phyloP scores from a whole-genome alignment of 1,284 basidiomycete genomes.

The Marasmius oreades region DNA sequence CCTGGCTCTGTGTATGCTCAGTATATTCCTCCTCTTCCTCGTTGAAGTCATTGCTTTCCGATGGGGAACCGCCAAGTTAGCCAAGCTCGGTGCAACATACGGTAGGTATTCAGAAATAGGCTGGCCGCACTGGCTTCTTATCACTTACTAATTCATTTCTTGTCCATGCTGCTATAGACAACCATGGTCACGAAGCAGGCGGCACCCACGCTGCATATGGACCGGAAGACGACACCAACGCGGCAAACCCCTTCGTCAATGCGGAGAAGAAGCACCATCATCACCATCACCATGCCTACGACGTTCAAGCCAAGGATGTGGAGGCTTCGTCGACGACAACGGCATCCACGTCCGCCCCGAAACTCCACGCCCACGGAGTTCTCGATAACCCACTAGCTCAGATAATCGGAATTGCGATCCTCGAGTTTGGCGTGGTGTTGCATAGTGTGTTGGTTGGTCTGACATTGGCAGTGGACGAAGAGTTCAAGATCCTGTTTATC shows the following conservation, averaged over 20 bases:
- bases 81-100: conserved; percentile 48
- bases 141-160: conserved; percentile 2
- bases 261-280: too few relatives aligned
- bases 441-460: conserved; percentile 91
- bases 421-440: conserved; percentile 89
- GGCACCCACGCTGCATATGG: conserved; percentile 65
- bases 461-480: conserved; percentile 82
- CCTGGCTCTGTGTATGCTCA: conserved; percentile 74
- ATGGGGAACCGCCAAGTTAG: conserved; percentile 66
- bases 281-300: too few relatives aligned
- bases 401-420: conserved; percentile 83
- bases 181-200: conserved; percentile 63
- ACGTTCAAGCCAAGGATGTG: too few relatives aligned
- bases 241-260: too few relatives aligned
- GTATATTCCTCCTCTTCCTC: conserved; percentile 83
- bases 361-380: conserved; percentile 3
- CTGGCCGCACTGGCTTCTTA: not conserved
- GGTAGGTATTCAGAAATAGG: conserved; percentile 33
- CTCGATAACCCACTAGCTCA: conserved; percentile 60
- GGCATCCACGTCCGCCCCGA: too few relatives aligned
- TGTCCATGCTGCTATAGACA: too few relatives aligned
- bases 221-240: conserved; percentile 42
- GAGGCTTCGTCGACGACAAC: too few relatives aligned
- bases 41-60: conserved; percentile 84
- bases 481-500: conserved; percentile 60